phyloP scores from a whole-genome alignment of 2,329 filamentous ascomycete species.

The Calonectria honghensis region DNA sequence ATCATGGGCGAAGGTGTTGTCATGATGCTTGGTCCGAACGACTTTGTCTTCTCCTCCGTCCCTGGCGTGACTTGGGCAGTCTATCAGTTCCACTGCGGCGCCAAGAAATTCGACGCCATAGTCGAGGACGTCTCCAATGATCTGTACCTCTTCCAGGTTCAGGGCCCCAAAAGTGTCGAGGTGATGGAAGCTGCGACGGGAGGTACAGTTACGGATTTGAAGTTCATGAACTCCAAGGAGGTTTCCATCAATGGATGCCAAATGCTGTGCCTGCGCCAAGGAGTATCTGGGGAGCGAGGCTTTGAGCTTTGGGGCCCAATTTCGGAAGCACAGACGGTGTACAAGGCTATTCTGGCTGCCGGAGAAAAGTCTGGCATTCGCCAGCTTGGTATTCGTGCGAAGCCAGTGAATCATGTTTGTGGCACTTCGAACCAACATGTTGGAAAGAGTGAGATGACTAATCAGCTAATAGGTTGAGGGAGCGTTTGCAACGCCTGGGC shows the following conservation, averaged over 20 bases:
- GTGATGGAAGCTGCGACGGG: not conserved
- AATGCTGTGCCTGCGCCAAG: conserved; percentile 5
- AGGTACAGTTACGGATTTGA: not conserved
- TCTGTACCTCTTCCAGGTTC: conserved; percentile 3
- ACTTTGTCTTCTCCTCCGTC: conserved; percentile 9
- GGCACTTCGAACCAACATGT: no score
- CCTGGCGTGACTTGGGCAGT: conserved; percentile 3
- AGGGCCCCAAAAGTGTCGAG: conserved; percentile 4
- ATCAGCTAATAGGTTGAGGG: not conserved
- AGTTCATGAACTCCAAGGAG: conserved; percentile 13
- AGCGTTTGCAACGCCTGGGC: not conserved
- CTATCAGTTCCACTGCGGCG: conserved; percentile 10
- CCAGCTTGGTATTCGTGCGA: not conserved
- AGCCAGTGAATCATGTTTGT: conserved; percentile 15
- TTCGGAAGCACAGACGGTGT: not conserved
- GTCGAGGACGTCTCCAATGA: not conserved
- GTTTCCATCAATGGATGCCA: not conserved
- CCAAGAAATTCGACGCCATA: not conserved
- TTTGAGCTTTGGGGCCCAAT: conserved; percentile 15
- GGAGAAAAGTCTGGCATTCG: not conserved
- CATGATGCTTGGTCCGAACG: conserved; percentile 4
- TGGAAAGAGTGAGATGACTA: not conserved
- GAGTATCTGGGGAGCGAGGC: not conserved
- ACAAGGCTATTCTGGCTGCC: conserved; percentile 7
- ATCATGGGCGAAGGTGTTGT: conserved; percentile 17